A percentile compares a stretch with the other conserved stretches of the same genome.
Conservation (phyloP, 495 filamentous ascomycete genomes). For the Articulospora tetracladia region DNA sequence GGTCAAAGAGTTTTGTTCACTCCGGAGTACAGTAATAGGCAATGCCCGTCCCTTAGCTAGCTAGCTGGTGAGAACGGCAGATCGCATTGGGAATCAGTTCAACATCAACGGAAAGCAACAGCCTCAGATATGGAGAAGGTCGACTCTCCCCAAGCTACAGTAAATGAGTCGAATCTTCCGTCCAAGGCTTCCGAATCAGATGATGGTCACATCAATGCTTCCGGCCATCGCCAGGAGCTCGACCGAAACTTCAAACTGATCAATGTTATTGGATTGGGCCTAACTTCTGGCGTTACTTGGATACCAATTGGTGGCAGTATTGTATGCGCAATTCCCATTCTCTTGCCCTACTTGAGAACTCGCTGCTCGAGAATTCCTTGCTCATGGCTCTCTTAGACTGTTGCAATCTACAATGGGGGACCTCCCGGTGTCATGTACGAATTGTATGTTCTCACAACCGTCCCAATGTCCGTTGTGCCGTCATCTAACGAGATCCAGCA, state of each 20-base stretch:
- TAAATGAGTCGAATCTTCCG: neutral
- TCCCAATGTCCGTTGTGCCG: neutral
- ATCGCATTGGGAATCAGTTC: neutral
- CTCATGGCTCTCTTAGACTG: conserved; percentile 6
- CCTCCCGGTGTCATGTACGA: conserved; percentile 56
- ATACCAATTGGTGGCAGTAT: conserved; percentile 50
- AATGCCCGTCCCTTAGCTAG: neutral
- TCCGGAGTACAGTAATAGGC: neutral
- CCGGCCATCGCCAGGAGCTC: conserved; percentile 52
- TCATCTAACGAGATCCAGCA: neutral
- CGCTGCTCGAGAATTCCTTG: neutral
- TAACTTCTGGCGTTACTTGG: conserved; percentile 55
- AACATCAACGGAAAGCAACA: neutral
- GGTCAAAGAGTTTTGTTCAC: neutral
- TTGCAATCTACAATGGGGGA: conserved; percentile 42
- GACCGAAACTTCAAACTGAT: conserved; percentile 52
- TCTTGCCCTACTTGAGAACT: neutral
- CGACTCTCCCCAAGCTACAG: neutral
- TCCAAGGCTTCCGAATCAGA: conserved; percentile 23
- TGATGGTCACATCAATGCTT: conserved; percentile 38
- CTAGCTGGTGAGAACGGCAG: neutral
- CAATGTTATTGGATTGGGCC: conserved; percentile 45
- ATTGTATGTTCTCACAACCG: conserved; percentile 11
- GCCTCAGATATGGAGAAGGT: conserved; percentile 13
- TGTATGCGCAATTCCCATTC: conserved; percentile 5